phyloP scores from a whole-genome alignment of 2,329 filamentous ascomycete genomes.

The Hypoxylon sp. region DNA sequence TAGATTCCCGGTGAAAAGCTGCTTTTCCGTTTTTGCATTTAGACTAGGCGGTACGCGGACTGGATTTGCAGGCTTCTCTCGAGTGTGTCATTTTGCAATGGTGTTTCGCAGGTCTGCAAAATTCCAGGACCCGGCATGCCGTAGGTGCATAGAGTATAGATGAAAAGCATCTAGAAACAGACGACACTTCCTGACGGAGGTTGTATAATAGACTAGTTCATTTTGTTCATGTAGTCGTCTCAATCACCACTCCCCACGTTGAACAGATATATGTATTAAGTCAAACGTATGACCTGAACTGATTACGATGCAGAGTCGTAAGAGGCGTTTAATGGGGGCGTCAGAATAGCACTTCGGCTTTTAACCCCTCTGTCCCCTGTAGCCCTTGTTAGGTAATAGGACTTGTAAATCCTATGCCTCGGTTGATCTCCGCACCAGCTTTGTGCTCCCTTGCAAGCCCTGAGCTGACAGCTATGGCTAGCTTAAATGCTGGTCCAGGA shows the following conservation, averaged over 20 bases:
- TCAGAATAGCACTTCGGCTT: constrained; percentile 1
- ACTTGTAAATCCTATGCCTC: constrained; percentile 19
- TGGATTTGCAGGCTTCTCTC: constrained; percentile 50
- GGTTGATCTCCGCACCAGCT: constrained; percentile 21
- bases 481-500: neutral
- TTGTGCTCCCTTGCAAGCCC: neutral
- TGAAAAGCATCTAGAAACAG: constrained; percentile 51
- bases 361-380: constrained; percentile 4
- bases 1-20: constrained; percentile 45
- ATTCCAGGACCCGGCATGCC: constrained; percentile 43
- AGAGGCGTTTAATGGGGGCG: constrained; percentile 6
- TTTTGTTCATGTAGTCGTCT: constrained; percentile 24
- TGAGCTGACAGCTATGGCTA: constrained; percentile 9
- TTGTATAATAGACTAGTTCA: constrained; percentile 55
- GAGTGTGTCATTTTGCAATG: constrained; percentile 44
- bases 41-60: constrained; percentile 51
- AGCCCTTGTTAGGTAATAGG: constrained; percentile 16
- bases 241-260: constrained; percentile 18
- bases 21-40: constrained; percentile 51
- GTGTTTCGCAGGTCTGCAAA: constrained; percentile 39
- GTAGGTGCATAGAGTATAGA: constrained; percentile 53
- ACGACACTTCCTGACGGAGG: constrained; percentile 48
- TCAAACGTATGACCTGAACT: constrained; percentile 10
- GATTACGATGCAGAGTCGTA: constrained; percentile 12
- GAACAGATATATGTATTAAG: constrained; percentile 8